Percentiles rank a stretch among this genome's conserved stretches.
Conservation (phyloP, 2,329 filamentous ascomycete species). For the Apiospora sp. region DNA sequence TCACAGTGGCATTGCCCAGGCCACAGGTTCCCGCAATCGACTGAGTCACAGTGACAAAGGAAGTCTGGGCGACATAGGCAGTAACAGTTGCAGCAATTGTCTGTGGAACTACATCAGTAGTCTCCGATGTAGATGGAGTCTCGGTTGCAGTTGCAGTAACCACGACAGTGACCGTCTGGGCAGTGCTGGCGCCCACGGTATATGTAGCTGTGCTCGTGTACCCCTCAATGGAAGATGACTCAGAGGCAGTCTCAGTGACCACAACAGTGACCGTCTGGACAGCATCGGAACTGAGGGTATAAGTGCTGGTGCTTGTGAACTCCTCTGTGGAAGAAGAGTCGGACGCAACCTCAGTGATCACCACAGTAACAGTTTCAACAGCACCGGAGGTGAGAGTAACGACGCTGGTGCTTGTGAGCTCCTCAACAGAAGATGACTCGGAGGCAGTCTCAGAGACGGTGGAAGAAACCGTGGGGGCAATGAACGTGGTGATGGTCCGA, state of each 20-base stretch:
- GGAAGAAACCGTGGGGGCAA: not conserved
- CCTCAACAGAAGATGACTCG: not conserved
- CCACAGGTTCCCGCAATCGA: not conserved
- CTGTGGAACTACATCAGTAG: not conserved
- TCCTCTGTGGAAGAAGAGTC: not conserved
- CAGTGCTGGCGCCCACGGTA: not conserved
- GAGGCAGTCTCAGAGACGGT: not conserved
- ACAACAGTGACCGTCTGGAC: not conserved
- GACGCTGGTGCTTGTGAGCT: not conserved
- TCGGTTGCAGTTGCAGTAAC: not conserved
- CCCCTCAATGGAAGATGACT: not conserved
- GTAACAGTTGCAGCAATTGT: not conserved
- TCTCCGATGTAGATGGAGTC: not conserved
- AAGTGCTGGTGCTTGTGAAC: not conserved
- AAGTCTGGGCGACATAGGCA: slow-evolving; percentile 9
- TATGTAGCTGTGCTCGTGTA: not conserved
- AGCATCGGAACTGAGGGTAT: not conserved
- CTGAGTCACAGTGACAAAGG: slow-evolving; percentile 12
- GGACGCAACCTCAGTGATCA: not conserved
- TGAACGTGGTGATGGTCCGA: slow-evolving; percentile 12
- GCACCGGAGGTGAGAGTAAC: not conserved
- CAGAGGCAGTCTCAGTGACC: not conserved
- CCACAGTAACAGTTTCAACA: not conserved
- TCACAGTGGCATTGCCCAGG: not conserved
- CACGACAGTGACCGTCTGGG: slow-evolving; percentile 19